A percentile compares a stretch with the other conserved stretches of the same genome.
phyloP scores from a whole-genome alignment of 148 eudicot species.

The Drosera capensis region DNA sequence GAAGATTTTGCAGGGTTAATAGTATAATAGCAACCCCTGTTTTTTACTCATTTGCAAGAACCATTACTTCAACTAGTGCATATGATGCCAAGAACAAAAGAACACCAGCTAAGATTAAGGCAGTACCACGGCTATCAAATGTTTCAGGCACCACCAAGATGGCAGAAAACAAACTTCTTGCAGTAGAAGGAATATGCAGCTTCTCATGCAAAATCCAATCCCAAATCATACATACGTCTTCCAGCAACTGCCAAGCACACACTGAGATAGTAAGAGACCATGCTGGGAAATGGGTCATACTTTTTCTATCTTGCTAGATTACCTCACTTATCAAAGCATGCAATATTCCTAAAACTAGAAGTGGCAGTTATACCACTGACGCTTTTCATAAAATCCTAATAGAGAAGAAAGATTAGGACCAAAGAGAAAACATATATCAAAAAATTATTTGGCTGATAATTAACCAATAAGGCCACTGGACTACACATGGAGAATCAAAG shows the following conservation, averaged over 20 bases:
- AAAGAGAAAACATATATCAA: too few species aligned
- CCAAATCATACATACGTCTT: slow-evolving; percentile 85
- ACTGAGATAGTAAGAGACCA: neutral
- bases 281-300: too few species aligned
- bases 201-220: slow-evolving; percentile 87
- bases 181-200: slow-evolving; percentile 47
- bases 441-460: too few species aligned
- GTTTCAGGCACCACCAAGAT: slow-evolving; percentile 89
- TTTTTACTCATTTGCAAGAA: neutral
- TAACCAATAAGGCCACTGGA: too few species aligned
- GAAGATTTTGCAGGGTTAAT: neutral
- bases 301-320: too few species aligned
- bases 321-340: too few species aligned
- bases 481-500: too few species aligned
- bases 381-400: too few species aligned
- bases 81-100: neutral
- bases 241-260: slow-evolving; percentile 46
- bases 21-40: neutral
- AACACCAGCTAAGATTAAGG: slow-evolving; percentile 1
- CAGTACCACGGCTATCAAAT: slow-evolving; percentile 77
- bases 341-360: too few species aligned
- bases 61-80: neutral
- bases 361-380: too few species aligned
- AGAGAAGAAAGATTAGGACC: too few species aligned
- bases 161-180: slow-evolving; percentile 67